These are phyloP conservation scores for Glarea lozoyensis DNA, from an alignment of 495 filamentous ascomycete species.

Conservation along the genomic window DNA sequence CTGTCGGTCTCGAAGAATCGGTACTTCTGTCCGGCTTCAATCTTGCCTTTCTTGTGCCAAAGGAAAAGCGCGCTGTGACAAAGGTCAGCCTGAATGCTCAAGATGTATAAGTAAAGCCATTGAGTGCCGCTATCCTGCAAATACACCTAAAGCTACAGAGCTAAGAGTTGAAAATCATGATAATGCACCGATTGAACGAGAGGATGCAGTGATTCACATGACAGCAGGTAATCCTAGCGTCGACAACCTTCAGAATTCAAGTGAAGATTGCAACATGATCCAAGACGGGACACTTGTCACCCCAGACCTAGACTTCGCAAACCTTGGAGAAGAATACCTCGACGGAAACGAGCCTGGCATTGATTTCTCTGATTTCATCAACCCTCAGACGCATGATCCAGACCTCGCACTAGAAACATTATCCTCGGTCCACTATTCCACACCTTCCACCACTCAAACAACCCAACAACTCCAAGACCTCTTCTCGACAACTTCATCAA, in stretches of 20 bases:
- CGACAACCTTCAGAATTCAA: conserved; percentile 8
- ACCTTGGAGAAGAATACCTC: conserved; percentile 15
- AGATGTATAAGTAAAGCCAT: conserved; percentile 30
- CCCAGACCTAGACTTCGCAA: conserved; percentile 16
- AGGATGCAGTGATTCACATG: conserved; percentile 2
- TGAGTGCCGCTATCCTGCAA: conserved; percentile 31
- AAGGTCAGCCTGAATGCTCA: conserved; percentile 30
- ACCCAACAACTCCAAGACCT: conserved; percentile 16
- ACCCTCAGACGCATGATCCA: conserved; percentile 16
- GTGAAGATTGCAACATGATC: conserved; percentile 6
- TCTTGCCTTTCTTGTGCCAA: conserved; percentile 34
- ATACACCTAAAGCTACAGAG: conserved; percentile 2
- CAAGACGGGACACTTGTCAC: conserved; percentile 11
- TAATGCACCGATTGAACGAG: conserved; percentile 6
- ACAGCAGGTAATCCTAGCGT: conserved; percentile 3
- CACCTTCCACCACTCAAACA: conserved; percentile 11
- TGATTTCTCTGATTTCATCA: conserved; percentile 19
- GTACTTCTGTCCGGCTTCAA: conserved; percentile 22
- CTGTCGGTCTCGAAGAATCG: conserved; percentile 31
- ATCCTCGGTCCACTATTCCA: conserved; percentile 13
- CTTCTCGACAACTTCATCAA: conserved; percentile 13
- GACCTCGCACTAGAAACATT: conserved; percentile 13
- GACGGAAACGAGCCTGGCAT: conserved; percentile 19
- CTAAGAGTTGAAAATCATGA: conserved; percentile 7
- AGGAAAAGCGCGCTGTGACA: conserved; percentile 34